A percentile compares a stretch with the other conserved stretches of the same genome.
phyloP scores from a whole-genome alignment of 345 rosid species.

The Euphorbia peplus region DNA sequence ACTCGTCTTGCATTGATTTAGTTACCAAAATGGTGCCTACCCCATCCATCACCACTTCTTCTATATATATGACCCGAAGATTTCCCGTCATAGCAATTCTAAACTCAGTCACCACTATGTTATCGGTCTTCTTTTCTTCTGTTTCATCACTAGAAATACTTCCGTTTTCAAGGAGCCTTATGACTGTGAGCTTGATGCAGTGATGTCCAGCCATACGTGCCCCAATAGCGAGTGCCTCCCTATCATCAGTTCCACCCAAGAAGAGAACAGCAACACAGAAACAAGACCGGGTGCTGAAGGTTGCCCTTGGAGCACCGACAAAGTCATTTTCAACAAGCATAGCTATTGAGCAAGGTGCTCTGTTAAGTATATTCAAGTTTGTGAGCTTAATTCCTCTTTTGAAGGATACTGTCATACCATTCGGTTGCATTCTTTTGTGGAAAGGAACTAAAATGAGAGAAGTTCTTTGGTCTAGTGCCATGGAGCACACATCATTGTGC shows the following conservation, averaged over 20 bases:
- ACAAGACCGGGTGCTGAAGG: slow-evolving; percentile 6
- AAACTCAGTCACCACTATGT: slow-evolving; percentile 10
- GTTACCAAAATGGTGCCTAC: slow-evolving; percentile 12
- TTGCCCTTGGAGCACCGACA: slow-evolving; percentile 3
- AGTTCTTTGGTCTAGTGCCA: slow-evolving; percentile 20
- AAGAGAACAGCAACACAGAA: slow-evolving; percentile 16
- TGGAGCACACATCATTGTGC: slow-evolving; percentile 18
- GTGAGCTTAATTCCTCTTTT: slow-evolving; percentile 10
- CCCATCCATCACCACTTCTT: slow-evolving; percentile 19
- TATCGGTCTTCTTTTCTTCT: slow-evolving; percentile 16
- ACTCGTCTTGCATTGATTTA: slow-evolving; percentile 15
- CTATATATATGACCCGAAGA: not conserved
- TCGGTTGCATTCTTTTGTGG: slow-evolving; percentile 1
- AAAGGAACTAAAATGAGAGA: slow-evolving; percentile 22
- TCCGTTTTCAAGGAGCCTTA: slow-evolving; percentile 16
- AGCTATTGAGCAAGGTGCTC: slow-evolving; percentile 22
- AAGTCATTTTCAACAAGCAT: slow-evolving; percentile 11
- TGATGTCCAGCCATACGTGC: slow-evolving; percentile 17
- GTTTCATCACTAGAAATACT: not conserved
- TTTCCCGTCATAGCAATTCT: slow-evolving; percentile 15
- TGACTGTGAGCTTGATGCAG: slow-evolving; percentile 11
- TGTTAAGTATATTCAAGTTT: slow-evolving; percentile 12
- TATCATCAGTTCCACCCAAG: slow-evolving; percentile 21
- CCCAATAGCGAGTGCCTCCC: slow-evolving; percentile 17
- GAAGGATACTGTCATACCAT: not conserved